phyloP scores from a whole-genome alignment of 257 asterid genomes.

The Primulina eburnea region DNA sequence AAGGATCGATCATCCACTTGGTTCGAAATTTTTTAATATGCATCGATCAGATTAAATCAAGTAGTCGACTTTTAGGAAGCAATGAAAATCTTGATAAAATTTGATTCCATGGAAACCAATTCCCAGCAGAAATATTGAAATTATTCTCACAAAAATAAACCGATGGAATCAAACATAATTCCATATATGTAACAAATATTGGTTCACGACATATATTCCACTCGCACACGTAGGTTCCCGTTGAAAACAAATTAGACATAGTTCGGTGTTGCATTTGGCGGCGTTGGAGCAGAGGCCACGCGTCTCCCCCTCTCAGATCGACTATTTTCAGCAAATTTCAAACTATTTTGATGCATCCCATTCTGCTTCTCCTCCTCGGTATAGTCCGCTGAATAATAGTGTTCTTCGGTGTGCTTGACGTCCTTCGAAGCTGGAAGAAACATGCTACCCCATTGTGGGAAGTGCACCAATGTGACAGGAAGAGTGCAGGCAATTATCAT shows the following conservation, averaged over 20 bases:
- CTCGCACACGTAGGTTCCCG: background rate
- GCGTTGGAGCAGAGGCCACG: conserved; percentile 33
- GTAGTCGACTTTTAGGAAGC: too few relatives aligned
- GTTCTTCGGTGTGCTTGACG: conserved; percentile 33
- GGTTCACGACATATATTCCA: background rate
- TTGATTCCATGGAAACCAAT: background rate
- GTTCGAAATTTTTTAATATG: too few relatives aligned
- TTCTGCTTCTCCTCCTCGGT: conserved; percentile 42
- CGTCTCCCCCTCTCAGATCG: conserved; percentile 55
- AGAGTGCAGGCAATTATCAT: conserved; percentile 51
- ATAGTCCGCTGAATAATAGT: conserved; percentile 54
- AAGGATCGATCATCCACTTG: too few relatives aligned
- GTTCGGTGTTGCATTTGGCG: conserved; percentile 31
- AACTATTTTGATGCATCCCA: conserved; percentile 53
- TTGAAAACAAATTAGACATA: conserved; percentile 23
- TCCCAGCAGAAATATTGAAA: background rate
- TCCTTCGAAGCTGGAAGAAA: conserved; percentile 41
- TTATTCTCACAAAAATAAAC: background rate
- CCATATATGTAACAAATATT: background rate
- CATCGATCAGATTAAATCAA: too few relatives aligned
- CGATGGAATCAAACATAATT: background rate
- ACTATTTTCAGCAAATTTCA: conserved; percentile 62
- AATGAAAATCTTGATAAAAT: background rate
- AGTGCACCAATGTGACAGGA: conserved; percentile 46
- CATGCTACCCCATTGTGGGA: conserved; percentile 79